Percentiles rank a stretch among this genome's conserved stretches.
Conservation (phyloP, 2,329 filamentous ascomycete species). For the Cadophora sp. region DNA sequence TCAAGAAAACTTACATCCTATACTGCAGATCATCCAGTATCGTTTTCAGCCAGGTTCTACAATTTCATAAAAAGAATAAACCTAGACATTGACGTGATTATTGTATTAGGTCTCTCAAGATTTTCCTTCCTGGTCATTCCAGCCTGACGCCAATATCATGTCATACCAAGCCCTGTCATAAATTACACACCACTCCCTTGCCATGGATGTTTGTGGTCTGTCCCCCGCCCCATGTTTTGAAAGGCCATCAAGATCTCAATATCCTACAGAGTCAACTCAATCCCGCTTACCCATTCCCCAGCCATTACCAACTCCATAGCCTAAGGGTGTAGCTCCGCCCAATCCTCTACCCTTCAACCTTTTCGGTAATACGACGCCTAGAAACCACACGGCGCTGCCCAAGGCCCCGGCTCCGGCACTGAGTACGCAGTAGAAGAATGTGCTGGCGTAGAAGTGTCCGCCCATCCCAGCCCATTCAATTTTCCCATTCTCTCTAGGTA, state of each 20-base stretch:
- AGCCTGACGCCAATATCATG: conserved; percentile 4
- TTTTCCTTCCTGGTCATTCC: conserved; percentile 1
- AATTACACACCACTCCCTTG: background rate
- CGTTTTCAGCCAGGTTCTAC: too few species aligned
- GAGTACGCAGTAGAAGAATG: conserved; percentile 66
- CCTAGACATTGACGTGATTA: background rate
- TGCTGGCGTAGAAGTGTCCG: conserved; percentile 68
- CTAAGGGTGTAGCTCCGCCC: conserved; percentile 41
- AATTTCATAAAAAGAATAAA: too few species aligned
- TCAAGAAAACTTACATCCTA: too few species aligned
- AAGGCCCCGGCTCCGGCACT: conserved; percentile 63
- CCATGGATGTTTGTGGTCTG: background rate
- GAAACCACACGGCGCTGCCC: conserved; percentile 63
- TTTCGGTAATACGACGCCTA: conserved; percentile 63
- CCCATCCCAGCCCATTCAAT: conserved; percentile 72
- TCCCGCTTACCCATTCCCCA: conserved; percentile 35
- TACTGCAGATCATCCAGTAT: too few species aligned
- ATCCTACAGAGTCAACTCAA: conserved; percentile 6
- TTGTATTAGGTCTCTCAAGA: conserved; percentile 4
- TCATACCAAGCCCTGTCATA: conserved; percentile 4
- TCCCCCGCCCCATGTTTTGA: background rate
- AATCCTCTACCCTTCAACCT: conserved; percentile 37
- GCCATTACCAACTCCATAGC: conserved; percentile 38
- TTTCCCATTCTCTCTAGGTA: conserved; percentile 71
- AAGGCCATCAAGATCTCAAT: background rate